A percentile compares a stretch with the other conserved stretches of the same genome.
These are phyloP conservation scores for Metschnikowia similis DNA, from an alignment of 805 yeast genomes.

Conservation along the genomic window DNA sequence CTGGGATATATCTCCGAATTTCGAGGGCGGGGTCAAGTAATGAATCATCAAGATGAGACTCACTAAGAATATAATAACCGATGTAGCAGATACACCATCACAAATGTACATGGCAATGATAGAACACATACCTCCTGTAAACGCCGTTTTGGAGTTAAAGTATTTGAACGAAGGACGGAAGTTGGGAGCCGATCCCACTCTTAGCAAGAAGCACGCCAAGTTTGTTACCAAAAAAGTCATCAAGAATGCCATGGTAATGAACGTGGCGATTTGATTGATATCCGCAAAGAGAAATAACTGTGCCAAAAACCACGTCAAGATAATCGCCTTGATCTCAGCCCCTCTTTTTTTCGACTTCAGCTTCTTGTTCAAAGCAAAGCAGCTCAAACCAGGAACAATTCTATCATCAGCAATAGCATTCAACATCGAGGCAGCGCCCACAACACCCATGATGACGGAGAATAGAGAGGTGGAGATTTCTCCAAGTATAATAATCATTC, in stretches of 20 bases:
- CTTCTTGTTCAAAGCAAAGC: constrained; percentile 42
- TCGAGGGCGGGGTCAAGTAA: constrained; percentile 87
- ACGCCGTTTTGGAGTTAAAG: constrained; percentile 79
- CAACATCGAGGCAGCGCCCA: constrained; percentile 88
- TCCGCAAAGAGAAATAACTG: constrained; percentile 86
- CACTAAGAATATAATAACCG: constrained; percentile 61
- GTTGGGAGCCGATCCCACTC: constrained; percentile 94
- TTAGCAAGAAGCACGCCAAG: constrained; percentile 84
- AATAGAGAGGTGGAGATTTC: constrained; percentile 88
- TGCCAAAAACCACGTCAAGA: constrained; percentile 76
- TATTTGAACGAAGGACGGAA: constrained; percentile 93
- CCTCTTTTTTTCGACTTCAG: constrained; percentile 40
- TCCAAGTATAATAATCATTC: constrained; percentile 72
- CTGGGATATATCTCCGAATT: constrained; percentile 98
- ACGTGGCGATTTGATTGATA: constrained; percentile 88
- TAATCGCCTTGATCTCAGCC: constrained; percentile 63
- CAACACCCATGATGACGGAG: constrained; percentile 91
- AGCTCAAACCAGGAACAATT: constrained; percentile 72
- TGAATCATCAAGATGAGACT: constrained; percentile 76
- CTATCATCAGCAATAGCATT: constrained; percentile 89
- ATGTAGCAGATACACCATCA: constrained; percentile 83
- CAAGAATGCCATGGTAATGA: constrained; percentile 94
- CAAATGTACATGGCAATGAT: constrained; percentile 88
- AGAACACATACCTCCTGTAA: constrained; percentile 65
- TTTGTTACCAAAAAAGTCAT: constrained; percentile 96